Base-by-base conservation (phyloP, 805 yeast genomes). In the Candida ficus region DNA sequence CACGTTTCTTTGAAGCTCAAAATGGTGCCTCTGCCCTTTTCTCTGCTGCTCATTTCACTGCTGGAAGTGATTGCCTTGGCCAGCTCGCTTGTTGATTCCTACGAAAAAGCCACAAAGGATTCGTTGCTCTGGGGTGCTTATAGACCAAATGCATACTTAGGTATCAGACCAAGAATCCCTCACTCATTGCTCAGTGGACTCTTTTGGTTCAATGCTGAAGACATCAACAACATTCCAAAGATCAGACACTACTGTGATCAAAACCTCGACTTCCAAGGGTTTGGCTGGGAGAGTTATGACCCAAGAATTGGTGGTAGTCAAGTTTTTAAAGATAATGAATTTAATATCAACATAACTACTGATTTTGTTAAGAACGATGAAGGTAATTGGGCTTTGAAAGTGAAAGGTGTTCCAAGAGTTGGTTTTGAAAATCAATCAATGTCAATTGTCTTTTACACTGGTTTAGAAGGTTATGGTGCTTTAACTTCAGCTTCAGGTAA, bases 111-210 rank as follows among this genome's bases (percentile, higher is more conserved):
- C 27, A 67, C 75, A 7, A 64, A 70, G 35, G 63, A 71, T 31
- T 73, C 87, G 3, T 64, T 85, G 21, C 59, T 78, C 25, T 91
- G 99, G 99, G 98, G 95, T 1, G 95, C 98, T 1, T 91, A 89
- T 61, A 67, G 97, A 47, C 80, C 96, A 8, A 84, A 87, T 41
- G 68, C 87, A 32, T 93, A 90, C 62, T 67, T 90, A 44, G 98
- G 98, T 2, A 65, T 93, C 35, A 71, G 90, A 34, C 96, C 98
- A 3, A 68, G 91, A 5, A 53, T 84, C 4, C 96, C 96, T 2
- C 71, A 77, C 27, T 77, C 91, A 2, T 68, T 93, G 38, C 56
- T 82, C 43, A 66, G 87, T 12, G 98, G 98, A 0, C 64, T 90
- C 20, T 76, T 91, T 79, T 91, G 98, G 98, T 86, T 78, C 64